Evolutionary conservation across 2,329 filamentous ascomycete species (phyloP).

Genomic region (Alternaria tenuissima): DNA sequence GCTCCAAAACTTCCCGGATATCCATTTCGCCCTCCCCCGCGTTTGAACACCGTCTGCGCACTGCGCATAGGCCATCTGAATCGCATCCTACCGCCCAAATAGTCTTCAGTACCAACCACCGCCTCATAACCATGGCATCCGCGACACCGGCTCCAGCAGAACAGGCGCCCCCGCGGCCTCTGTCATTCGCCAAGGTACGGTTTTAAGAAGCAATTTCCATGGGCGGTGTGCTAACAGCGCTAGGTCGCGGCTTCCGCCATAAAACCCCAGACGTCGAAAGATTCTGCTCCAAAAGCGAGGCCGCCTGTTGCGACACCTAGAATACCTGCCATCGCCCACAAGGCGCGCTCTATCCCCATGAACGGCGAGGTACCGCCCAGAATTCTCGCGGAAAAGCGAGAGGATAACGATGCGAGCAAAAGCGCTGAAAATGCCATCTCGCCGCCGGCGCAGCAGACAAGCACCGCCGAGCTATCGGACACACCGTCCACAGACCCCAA

Average conservation of each 20-base stretch:
- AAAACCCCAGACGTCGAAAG: constrained; percentile 38
- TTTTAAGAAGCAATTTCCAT: background rate
- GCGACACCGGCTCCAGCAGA: constrained; percentile 40
- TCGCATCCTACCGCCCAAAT: constrained; percentile 18
- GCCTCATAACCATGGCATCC: constrained; percentile 41
- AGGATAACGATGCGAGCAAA: constrained; percentile 25
- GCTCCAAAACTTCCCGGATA: background rate
- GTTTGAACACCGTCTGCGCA: constrained; percentile 12
- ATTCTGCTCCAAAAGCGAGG: constrained; percentile 33
- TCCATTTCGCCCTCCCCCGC: constrained; percentile 6
- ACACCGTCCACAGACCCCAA: constrained; percentile 57
- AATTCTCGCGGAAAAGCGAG: constrained; percentile 21
- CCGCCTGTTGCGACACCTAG: constrained; percentile 38
- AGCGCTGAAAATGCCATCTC: constrained; percentile 34
- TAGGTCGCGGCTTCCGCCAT: constrained; percentile 54
- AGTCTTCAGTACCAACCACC: constrained; percentile 14
- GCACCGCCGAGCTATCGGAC: constrained; percentile 29
- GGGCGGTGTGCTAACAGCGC: constrained; percentile 22
- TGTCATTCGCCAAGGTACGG: constrained; percentile 78
- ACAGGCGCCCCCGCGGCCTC: constrained; percentile 58
- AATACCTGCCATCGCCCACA: constrained; percentile 30
- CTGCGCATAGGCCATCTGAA: constrained; percentile 7
- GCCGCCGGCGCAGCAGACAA: constrained; percentile 37
- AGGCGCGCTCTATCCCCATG: constrained; percentile 27
- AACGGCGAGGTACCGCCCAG: constrained; percentile 29